A percentile compares a stretch with the other conserved stretches of the same genome.
Conservation (phyloP, 805 yeast species). For the Lipomyces orientalis region DNA sequence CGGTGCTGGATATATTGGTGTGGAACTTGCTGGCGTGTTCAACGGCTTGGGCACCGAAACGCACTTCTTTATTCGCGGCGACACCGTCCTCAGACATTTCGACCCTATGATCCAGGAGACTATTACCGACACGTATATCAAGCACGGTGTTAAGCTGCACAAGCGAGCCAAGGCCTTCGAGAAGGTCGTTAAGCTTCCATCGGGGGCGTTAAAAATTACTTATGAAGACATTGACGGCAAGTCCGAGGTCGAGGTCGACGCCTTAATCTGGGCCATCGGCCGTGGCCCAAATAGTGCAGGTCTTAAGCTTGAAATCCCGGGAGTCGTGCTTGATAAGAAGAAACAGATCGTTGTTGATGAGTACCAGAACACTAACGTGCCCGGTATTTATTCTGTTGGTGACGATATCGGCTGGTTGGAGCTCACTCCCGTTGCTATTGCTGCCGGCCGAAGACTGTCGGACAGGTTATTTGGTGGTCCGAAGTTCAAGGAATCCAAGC, state of each 20-base stretch:
- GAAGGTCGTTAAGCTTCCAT: conserved; percentile 49
- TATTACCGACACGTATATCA: conserved; percentile 78
- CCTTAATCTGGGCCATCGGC: conserved; percentile 92
- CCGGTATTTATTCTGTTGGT: conserved; percentile 82
- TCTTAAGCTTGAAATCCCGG: conserved; percentile 77
- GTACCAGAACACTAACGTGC: conserved; percentile 78
- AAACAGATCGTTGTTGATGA: conserved; percentile 82
- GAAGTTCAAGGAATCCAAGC: conserved; percentile 70
- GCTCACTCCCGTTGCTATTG: conserved; percentile 97
- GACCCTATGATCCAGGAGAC: conserved; percentile 81
- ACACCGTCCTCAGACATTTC: conserved; percentile 85
- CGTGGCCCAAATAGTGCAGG: conserved; percentile 72
- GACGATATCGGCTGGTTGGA: conserved; percentile 89
- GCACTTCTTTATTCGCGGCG: conserved; percentile 87
- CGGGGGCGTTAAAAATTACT: conserved; percentile 58
- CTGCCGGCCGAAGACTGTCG: conserved; percentile 93
- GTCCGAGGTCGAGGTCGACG: conserved; percentile 68
- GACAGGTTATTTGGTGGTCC: conserved; percentile 90
- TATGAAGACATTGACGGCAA: conserved; percentile 51
- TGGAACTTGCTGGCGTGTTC: conserved; percentile 95
- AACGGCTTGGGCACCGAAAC: conserved; percentile 85
- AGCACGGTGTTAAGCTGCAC: conserved; percentile 81
- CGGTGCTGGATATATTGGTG: conserved; percentile 98
- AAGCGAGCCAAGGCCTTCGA: conserved; percentile 61
- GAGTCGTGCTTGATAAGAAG: conserved; percentile 62